Evolutionary conservation across 2,329 filamentous ascomycete species (phyloP), one percentile per base, ranked within the genome.

Genomic region (Alternaria tenuissima): DNA sequence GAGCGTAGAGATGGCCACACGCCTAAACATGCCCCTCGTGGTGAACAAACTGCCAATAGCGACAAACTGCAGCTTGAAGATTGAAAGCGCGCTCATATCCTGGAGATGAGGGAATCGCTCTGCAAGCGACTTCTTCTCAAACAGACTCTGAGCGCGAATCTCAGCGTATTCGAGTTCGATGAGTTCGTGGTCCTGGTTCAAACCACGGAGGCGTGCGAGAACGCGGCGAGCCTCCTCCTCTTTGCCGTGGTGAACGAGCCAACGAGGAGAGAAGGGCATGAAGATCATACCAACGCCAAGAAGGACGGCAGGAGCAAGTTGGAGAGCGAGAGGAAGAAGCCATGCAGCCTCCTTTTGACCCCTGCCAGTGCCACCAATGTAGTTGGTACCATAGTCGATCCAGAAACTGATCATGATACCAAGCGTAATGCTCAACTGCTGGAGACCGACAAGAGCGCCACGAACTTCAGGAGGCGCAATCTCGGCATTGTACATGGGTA

Each of bases 211-310:
- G 42, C 74, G 81, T 1, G 89, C 86, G 1, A 94, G 82, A 1
- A 88, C 86, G 12, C 76, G 75, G 16, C 86, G 85, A 0, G 89
- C 89, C 73, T 94, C 90, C 0, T 83, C 82, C 69, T 93, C 90
- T 42, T 89, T 87, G 55, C 81, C 81, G 69, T 91, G 88, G 73
- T 92, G 87, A 8, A 91, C 80, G 0, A 94, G 84, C 90, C 90
- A 93, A 66, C 91, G 84, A 0, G 91, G 91, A 0, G 87, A 90
- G 78, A 90, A 93, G 0, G 91, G 91, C 89, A 94, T 91, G 78
- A 91, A 92, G 11, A 90, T 70, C 85, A 93, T 93, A 32, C 91
- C 91, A 7, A 84, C 71, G 32, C 89, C 87, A 2, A 94, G 84
- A 4, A 92, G 69, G 1, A 88, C 67, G 0, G 89, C 90, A 0